phyloP scores from a whole-genome alignment of 306 rosid species.

The Sechiopsis laciniata region DNA sequence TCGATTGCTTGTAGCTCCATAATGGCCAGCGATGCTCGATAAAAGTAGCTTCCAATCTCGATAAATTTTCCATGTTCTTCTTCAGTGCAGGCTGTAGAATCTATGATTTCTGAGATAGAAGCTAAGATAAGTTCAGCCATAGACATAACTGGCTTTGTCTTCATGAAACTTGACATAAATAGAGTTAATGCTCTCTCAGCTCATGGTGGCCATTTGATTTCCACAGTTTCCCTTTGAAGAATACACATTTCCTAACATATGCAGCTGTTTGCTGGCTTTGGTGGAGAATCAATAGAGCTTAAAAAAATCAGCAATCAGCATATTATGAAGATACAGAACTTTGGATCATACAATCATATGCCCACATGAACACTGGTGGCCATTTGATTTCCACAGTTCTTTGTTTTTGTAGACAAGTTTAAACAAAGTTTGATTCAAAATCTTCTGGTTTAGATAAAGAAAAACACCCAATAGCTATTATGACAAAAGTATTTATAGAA shows the following conservation, averaged over 20 bases:
- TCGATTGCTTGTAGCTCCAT: conserved; percentile 31
- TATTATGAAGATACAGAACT: neutral
- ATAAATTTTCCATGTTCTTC: conserved; percentile 26
- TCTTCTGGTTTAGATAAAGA: neutral
- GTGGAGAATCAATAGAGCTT: neutral
- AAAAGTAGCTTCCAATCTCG: conserved; percentile 39
- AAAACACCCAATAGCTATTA: neutral
- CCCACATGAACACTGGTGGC: neutral
- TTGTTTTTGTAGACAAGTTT: neutral
- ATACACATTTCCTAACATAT: conserved; percentile 10
- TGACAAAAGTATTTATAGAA: neutral
- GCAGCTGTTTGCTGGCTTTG: neutral
- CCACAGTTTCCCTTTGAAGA: conserved; percentile 10
- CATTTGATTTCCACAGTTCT: no score
- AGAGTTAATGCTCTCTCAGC: conserved; percentile 1
- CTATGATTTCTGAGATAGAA: conserved; percentile 36
- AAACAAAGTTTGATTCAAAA: neutral
- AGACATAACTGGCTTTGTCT: conserved; percentile 19
- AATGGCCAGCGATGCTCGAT: conserved; percentile 36
- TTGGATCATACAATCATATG: neutral
- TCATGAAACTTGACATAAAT: conserved; percentile 13
- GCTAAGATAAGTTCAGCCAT: conserved; percentile 30
- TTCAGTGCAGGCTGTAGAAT: conserved; percentile 20
- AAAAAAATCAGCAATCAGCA: conserved; percentile 1
- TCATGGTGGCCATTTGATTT: neutral